phyloP scores from a whole-genome alignment of 2,329 filamentous ascomycete species.

The Tolypocladium tropicale region DNA sequence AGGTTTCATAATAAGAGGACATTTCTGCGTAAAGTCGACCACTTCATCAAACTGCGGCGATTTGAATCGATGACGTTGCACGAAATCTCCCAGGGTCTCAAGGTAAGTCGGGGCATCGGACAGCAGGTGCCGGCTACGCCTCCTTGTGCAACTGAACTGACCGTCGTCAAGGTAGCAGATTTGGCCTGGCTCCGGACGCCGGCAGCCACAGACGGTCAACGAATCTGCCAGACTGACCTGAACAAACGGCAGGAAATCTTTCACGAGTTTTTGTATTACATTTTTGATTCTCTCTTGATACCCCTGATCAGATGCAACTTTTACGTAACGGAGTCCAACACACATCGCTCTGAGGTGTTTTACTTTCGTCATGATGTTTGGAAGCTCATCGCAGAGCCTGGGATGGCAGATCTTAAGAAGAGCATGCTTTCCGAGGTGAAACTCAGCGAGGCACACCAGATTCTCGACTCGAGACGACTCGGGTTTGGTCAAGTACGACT shows the following conservation, averaged over 20 bases:
- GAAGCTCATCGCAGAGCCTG: conserved; percentile 65
- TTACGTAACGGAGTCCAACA: conserved; percentile 84
- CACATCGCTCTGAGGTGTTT: conserved; percentile 71
- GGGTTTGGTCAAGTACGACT: conserved; percentile 73
- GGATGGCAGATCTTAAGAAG: conserved; percentile 54
- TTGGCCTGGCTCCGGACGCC: conserved; percentile 65
- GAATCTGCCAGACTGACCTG: conserved; percentile 60
- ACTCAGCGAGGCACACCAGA: conserved; percentile 39
- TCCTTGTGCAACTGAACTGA: background rate
- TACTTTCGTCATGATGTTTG: conserved; percentile 95
- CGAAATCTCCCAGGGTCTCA: conserved; percentile 64
- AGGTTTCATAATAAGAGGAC: conserved; percentile 48
- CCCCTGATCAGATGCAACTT: conserved; percentile 82
- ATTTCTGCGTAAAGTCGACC: conserved; percentile 61
- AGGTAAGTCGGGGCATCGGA: conserved; percentile 39
- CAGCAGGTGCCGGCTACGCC: background rate
- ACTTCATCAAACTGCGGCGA: conserved; percentile 65
- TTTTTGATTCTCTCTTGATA: conserved; percentile 86
- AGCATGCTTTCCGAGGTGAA: conserved; percentile 73
- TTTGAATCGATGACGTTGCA: conserved; percentile 77
- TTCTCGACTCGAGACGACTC: conserved; percentile 53
- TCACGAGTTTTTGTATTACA: conserved; percentile 77
- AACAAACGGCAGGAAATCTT: conserved; percentile 71
- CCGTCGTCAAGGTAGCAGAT: conserved; percentile 42
- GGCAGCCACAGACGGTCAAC: conserved; percentile 32